Evolutionary conservation across 257 asterid genomes (phyloP).

Genomic region (Solanum arcanum): DNA sequence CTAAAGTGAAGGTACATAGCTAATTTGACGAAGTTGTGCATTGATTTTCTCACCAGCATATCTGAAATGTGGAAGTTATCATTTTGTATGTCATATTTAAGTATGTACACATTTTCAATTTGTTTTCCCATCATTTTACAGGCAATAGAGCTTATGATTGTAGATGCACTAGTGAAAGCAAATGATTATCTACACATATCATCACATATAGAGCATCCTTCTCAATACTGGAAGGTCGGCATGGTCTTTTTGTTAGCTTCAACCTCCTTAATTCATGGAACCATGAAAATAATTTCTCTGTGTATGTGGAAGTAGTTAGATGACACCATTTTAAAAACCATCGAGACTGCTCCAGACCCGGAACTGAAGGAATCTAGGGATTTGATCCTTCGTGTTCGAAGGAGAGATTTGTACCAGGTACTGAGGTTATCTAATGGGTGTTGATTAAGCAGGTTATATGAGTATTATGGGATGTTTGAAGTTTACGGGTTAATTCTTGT

Average conservation of each 20-base stretch:
- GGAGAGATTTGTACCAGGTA: conserved; percentile 88
- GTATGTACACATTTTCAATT: background rate
- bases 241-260: conserved; percentile 8
- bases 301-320: conserved; percentile 49
- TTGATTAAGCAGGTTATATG: background rate
- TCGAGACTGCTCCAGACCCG: conserved; percentile 70
- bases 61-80: background rate
- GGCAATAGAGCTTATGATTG: conserved; percentile 92
- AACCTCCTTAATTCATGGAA: background rate
- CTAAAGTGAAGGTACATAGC: conserved; percentile 75
- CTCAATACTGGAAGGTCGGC: conserved; percentile 85
- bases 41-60: background rate
- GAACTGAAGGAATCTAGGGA: conserved; percentile 80
- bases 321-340: conserved; percentile 74
- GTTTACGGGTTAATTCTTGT: background rate
- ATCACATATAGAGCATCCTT: conserved; percentile 73
- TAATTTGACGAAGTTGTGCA: background rate
- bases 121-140: conserved; percentile 11
- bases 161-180: conserved; percentile 83
- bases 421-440: background rate
- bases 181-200: conserved; percentile 56
- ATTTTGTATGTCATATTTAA: background rate
- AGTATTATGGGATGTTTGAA: background rate
- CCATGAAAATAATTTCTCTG: background rate
- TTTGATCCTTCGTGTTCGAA: conserved; percentile 72